Base-by-base conservation (phyloP, 2,329 filamentous ascomycete genomes). In the Colletotrichum scovillei region DNA sequence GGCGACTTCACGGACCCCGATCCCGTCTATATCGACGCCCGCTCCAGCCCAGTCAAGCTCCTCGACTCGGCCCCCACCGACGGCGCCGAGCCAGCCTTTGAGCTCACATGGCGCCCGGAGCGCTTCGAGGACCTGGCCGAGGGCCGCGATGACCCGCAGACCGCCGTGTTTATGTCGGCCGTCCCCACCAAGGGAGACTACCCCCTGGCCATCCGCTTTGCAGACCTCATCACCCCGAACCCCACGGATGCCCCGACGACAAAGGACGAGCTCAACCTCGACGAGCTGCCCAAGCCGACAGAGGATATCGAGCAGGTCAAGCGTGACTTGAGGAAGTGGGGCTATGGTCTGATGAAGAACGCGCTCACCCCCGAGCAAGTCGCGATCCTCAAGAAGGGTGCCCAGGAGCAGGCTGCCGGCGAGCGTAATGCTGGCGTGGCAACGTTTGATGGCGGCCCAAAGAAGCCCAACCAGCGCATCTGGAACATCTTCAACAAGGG, bases 281-380 rank as follows among this genome's bases (percentile, higher is more conserved):
- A n/a, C n/a, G 49, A 53, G 65, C 38, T 4, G 30, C 67, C 67
- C 0, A 30, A 66, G 42, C 67, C 67, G 8, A 60, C 67, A 1
- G 55, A 59, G 12, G 67, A 70, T 46, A 60, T 70, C 30, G 67
- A 70, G 32, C 67, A 70, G 22, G 42, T 70, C 12, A 70, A 66
- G 62, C 62, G 55, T 11, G 67, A 70, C 55, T 22, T 70, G 19
- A 38, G 52, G 28, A 46, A 70, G 22, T 66, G 65, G 24, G 67
- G 67, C 6, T 70, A 70, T n/a, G 62, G 67, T n/a, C 67, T 70
- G n/a, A 42, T 66, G 53, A 70, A 70, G 38, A 60, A 70, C 24
- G 67, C 67, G 2, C 55, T 70, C 28, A 59, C 28, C 1, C 62
- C 62, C 1, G 62, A 65, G 30, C 53, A 70, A 53, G 63, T 66